These are phyloP conservation scores for Dactylellina haptotyla DNA, from an alignment of 2,329 filamentous ascomycete species.

Conservation along the genomic window DNA sequence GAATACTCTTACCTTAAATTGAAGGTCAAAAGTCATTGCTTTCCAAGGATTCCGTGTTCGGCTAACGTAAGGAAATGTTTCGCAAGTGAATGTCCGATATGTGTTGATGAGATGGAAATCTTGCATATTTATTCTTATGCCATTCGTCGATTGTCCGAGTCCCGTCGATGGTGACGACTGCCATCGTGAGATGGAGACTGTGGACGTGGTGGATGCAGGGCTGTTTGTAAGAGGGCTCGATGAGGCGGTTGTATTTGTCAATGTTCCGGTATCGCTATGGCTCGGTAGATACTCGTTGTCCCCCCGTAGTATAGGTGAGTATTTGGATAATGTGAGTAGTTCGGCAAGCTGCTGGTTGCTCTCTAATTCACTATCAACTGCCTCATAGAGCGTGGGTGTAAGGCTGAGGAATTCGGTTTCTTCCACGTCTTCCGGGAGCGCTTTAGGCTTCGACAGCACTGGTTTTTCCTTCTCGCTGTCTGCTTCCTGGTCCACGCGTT, in stretches of 20 bases:
- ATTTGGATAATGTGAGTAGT: conserved; percentile 20
- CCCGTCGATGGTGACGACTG: conserved; percentile 40
- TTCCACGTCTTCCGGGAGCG: background rate
- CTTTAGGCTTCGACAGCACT: background rate
- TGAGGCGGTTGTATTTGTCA: background rate
- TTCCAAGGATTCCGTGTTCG: conserved; percentile 33
- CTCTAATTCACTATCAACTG: conserved; percentile 22
- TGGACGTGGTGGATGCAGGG: background rate
- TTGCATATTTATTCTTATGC: conserved; percentile 24
- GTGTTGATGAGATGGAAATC: conserved; percentile 40
- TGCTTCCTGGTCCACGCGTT: background rate
- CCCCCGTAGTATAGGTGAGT: background rate
- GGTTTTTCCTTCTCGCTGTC: background rate
- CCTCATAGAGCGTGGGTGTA: background rate
- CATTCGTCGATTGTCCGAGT: background rate
- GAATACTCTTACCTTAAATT: conserved; percentile 22
- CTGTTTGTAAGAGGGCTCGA: background rate
- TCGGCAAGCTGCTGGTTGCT: conserved; percentile 26
- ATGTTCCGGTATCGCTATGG: background rate
- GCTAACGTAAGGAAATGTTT: conserved; percentile 36
- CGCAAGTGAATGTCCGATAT: conserved; percentile 28
- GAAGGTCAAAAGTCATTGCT: conserved; percentile 34
- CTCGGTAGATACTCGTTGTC: conserved; percentile 32
- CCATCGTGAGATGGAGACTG: conserved; percentile 18
- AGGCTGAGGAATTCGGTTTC: background rate